Evolutionary conservation across 2,329 filamentous ascomycete genomes (phyloP).

Genomic region (Ophiocordyceps camponoti-rufipedis): DNA sequence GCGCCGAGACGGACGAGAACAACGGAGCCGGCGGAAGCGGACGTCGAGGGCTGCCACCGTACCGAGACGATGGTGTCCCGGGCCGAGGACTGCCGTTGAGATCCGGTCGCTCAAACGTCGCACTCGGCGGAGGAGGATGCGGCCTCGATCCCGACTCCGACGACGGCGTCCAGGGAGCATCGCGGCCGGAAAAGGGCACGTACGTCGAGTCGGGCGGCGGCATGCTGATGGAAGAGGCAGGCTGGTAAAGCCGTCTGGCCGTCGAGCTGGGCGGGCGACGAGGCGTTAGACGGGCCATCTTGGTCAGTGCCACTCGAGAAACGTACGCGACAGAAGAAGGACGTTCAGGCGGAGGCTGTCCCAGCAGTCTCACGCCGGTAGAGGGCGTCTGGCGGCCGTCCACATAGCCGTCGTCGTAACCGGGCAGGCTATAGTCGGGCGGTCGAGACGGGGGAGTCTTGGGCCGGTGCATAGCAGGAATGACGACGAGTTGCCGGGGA

Average conservation of each 20-base stretch:
- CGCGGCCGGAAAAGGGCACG: conserved; percentile 31
- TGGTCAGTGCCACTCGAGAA: conserved; percentile 2
- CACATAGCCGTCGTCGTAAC: conserved; percentile 38
- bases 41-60: conserved; percentile 71
- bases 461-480: conserved; percentile 29
- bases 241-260: conserved; percentile 27
- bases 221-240: conserved; percentile 31
- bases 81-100: conserved; percentile 80
- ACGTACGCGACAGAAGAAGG: conserved; percentile 10
- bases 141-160: conserved; percentile 29
- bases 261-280: conserved; percentile 20
- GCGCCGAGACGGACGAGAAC: conserved; percentile 39
- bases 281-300: conserved; percentile 1
- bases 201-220: conserved; percentile 47
- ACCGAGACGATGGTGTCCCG: conserved; percentile 75
- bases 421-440: conserved; percentile 38
- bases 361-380: conserved; percentile 39
- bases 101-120: conserved; percentile 71
- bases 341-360: conserved; percentile 27
- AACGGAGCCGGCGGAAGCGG: conserved; percentile 79
- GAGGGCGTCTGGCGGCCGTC: conserved; percentile 6
- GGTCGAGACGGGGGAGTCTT: conserved; percentile 31
- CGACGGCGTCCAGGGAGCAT: conserved; percentile 39
- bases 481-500: conserved; percentile 4
- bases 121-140: conserved; percentile 50